phyloP scores from a whole-genome alignment of 2,329 filamentous ascomycete genomes.

The Penicillium sp. region DNA sequence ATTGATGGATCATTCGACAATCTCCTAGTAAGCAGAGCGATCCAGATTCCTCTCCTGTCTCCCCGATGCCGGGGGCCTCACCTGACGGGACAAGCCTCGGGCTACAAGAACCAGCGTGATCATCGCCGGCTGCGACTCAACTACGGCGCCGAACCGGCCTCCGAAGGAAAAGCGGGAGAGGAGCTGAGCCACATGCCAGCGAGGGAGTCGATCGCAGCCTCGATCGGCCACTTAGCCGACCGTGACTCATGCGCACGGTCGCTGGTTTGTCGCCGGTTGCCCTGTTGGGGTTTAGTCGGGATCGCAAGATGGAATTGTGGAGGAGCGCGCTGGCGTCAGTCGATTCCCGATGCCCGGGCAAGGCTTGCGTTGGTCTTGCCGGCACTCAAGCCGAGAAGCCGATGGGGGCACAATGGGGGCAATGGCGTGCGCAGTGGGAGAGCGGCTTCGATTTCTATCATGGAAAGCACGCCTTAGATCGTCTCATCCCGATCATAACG shows the following conservation, averaged over 20 bases:
- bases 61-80: too few species aligned
- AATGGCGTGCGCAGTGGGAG: constrained; percentile 2
- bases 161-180: too few species aligned
- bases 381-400: constrained; percentile 14
- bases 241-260: constrained; percentile 21
- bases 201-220: constrained; percentile 5
- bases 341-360: constrained; percentile 12
- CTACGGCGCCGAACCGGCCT: too few species aligned
- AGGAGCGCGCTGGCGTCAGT: constrained; percentile 15
- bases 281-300: constrained; percentile 11
- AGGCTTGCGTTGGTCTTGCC: constrained; percentile 1
- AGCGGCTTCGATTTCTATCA: background rate
- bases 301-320: constrained; percentile 18
- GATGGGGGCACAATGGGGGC: background rate
- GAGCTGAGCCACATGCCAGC: background rate
- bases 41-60: too few species aligned
- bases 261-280: constrained; percentile 1
- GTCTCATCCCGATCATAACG: too few species aligned
- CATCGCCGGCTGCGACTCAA: too few species aligned
- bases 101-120: too few species aligned
- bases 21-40: too few species aligned
- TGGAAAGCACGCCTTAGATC: too few species aligned
- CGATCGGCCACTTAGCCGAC: constrained; percentile 12
- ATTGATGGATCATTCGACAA: too few species aligned
- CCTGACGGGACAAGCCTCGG: too few species aligned